Evolutionary conservation across 148 eudicot species (phyloP).

Genomic region (Camellia granthamiana): DNA sequence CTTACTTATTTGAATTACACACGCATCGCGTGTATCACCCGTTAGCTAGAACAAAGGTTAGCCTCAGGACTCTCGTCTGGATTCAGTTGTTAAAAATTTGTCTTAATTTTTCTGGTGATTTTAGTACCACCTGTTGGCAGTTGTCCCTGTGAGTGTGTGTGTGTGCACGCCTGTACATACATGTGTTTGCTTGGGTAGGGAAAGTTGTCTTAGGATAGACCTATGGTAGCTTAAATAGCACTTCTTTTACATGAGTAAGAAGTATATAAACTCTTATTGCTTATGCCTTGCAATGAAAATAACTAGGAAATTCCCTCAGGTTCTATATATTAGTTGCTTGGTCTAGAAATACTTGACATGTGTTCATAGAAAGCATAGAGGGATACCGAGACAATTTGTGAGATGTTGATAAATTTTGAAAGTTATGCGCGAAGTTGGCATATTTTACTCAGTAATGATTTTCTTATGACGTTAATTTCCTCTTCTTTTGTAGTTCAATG

Average conservation of each 20-base stretch:
- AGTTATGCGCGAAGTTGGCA: background rate
- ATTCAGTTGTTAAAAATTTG: background rate
- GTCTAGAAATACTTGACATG: no score
- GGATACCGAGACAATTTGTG: no score
- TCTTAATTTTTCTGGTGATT: background rate
- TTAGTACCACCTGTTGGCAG: background rate
- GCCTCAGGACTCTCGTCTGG: background rate
- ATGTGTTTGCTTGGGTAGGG: background rate
- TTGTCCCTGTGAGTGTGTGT: background rate
- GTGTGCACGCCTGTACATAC: background rate
- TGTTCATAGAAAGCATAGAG: no score
- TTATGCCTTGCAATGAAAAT: background rate
- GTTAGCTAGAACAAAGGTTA: background rate
- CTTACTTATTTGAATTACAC: no score
- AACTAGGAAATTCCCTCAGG: background rate
- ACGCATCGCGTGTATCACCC: no score
- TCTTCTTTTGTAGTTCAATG: conserved; percentile 6
- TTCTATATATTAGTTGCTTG: no score
- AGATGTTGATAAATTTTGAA: background rate
- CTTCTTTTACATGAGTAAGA: background rate
- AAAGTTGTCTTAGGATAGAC: background rate
- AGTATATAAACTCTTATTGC: background rate
- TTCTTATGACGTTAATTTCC: background rate
- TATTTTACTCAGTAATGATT: background rate
- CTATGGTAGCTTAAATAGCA: background rate